Base-by-base conservation (phyloP, 192 early-diverging fungal species). In the Rhizoclosmatium sp. region DNA sequence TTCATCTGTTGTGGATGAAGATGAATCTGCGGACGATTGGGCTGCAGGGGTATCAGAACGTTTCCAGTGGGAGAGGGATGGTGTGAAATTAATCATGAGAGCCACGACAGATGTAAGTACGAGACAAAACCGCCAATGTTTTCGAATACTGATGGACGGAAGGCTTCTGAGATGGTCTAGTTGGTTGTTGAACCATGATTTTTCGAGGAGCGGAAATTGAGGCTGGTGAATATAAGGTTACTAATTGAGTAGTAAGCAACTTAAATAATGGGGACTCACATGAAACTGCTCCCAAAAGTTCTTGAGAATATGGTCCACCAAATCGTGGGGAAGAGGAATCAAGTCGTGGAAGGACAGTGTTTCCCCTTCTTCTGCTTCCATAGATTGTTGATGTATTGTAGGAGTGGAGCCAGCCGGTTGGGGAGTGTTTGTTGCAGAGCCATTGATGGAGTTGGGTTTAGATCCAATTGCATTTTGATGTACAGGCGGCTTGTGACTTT, bases 1-100 rank as follows among this genome's bases (percentile, higher is more conserved):
- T 16, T 67, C 44, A 48, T 78, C 23, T 60, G 59, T 2, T 71
- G 59, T 4, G 71, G 78, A 39, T 59, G n/a, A 31, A 41, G 58
- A 21, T 51, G 47, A 21, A 47, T 14, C 51, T 71, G 39, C 9
- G 7, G 39, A 47, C 9, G 14, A 44, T 41, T 7, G n/a, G 31
- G 31, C 31, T 31, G 31, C 31, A 31, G 31, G 31, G 31, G 31
- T 31, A 31, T 31, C 31, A 16, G 21, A 58, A 58, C 56, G 21
- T 58, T 58, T 4, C 78, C 78, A 79, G 2, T 48, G 65, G 2
- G 49, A 41, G 4, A 79, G 59, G 19, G 67, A 79, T 10, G 78
- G 78, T 21, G 78, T 79, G 69, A 79, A 79, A 59, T 79, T 69
- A 4, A 79, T 19, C 78, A 79, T 79, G 39, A 79, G 41, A 5